These are phyloP conservation scores for Hymenoscyphus fraxineus DNA, from an alignment of 2,329 filamentous ascomycete genomes.

Conservation along the genomic window DNA sequence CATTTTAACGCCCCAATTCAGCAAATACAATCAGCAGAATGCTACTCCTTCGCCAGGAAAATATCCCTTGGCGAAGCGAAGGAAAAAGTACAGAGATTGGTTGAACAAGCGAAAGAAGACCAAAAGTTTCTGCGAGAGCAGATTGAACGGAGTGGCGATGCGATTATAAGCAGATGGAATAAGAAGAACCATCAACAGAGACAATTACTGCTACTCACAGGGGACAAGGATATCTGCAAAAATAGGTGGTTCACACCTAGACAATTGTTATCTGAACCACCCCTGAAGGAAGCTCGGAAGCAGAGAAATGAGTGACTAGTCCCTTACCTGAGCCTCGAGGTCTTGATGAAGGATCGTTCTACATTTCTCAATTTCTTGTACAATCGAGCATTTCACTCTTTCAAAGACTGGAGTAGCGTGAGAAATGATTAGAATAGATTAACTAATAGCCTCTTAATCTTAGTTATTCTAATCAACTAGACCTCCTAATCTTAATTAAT, in stretches of 20 bases:
- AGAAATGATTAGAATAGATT: too few species aligned
- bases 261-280: not conserved
- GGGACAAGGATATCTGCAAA: not conserved
- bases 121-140: not conserved
- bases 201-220: not conserved
- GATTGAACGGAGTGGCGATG: not conserved
- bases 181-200: not conserved
- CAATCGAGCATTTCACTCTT: not conserved
- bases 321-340: not conserved
- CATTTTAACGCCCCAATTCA: not conserved
- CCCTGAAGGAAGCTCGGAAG: not conserved
- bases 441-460: too few species aligned
- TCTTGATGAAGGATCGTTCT: not conserved
- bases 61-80: not conserved
- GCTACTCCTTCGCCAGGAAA: not conserved
- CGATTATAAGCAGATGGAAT: not conserved
- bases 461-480: too few species aligned
- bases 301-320: not conserved
- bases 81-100: not conserved
- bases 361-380: not conserved
- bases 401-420: not conserved
- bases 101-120: not conserved
- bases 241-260: not conserved
- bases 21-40: not conserved
- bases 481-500: too few species aligned